phyloP scores from a whole-genome alignment of 2,329 filamentous ascomycete species.

The Botryotinia calthae region DNA sequence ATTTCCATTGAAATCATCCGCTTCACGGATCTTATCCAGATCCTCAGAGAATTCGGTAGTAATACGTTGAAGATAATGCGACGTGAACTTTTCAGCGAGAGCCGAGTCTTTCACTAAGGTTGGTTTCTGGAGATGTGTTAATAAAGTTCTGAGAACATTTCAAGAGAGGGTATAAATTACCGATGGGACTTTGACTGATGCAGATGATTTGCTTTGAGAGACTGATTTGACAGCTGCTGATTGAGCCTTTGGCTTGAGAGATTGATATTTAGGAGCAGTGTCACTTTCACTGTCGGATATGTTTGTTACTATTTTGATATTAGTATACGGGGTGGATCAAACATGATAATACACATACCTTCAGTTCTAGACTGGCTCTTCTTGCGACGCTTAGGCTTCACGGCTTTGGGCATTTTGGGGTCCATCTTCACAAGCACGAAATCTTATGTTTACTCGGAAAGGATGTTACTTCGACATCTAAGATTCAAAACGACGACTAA shows the following conservation, averaged over 20 bases:
- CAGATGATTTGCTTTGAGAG: background rate
- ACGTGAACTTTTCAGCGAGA: constrained; percentile 55
- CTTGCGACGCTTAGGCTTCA: constrained; percentile 20
- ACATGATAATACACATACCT: constrained; percentile 10
- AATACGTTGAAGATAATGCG: constrained; percentile 61
- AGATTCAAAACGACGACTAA: background rate
- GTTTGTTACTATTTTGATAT: background rate
- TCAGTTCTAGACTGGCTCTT: constrained; percentile 22
- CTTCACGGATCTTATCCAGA: constrained; percentile 64
- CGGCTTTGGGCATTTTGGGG: background rate
- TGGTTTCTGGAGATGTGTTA: constrained; percentile 12
- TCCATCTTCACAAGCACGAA: constrained; percentile 6
- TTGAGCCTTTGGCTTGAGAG: background rate
- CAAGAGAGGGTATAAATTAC: background rate
- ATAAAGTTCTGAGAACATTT: background rate
- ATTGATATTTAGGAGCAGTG: background rate
- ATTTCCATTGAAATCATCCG: constrained; percentile 68
- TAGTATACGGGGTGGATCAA: background rate
- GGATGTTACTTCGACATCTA: background rate
- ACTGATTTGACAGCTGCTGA: background rate
- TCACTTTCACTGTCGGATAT: constrained; percentile 21
- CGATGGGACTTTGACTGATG: constrained; percentile 1
- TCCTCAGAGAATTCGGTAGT: constrained; percentile 73
- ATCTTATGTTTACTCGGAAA: background rate
- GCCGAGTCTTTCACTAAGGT: constrained; percentile 28